Conservation (phyloP, 345 rosid genomes). For the Cardiospermum halicacabum region DNA sequence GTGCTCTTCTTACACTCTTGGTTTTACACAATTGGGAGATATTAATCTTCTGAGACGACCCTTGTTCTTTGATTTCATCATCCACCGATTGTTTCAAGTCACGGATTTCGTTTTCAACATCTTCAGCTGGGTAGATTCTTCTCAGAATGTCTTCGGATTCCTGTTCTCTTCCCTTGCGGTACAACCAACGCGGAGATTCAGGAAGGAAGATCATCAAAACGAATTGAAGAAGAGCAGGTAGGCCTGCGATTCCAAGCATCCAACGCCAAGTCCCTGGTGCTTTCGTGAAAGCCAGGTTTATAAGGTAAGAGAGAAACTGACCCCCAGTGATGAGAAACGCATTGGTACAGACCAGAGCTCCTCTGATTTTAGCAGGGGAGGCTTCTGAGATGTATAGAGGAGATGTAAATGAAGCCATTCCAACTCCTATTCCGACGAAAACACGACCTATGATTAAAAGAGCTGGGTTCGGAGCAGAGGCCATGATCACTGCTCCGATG, state of each 20-base stretch:
- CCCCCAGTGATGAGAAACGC: slow-evolving; percentile 86
- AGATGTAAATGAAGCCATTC: slow-evolving; percentile 93
- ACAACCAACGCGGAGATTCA: slow-evolving; percentile 92
- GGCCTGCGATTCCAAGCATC: slow-evolving; percentile 90
- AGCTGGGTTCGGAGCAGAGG: slow-evolving; percentile 56
- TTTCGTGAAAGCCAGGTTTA: slow-evolving; percentile 74
- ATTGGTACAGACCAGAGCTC: slow-evolving; percentile 85
- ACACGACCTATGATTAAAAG: slow-evolving; percentile 62
- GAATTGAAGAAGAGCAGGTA: slow-evolving; percentile 83
- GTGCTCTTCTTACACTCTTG: slow-evolving; percentile 71
- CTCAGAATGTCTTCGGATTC: slow-evolving; percentile 59
- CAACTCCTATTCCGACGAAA: slow-evolving; percentile 83
- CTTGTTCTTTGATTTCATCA: slow-evolving; percentile 47
- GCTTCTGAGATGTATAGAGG: slow-evolving; percentile 93
- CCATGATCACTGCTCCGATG: slow-evolving; percentile 75
- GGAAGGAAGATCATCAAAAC: slow-evolving; percentile 68
- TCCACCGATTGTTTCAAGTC: slow-evolving; percentile 68
- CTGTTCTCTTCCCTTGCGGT: slow-evolving; percentile 79
- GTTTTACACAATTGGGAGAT: slow-evolving; percentile 44
- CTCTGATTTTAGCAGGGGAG: slow-evolving; percentile 81
- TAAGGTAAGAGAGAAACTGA: slow-evolving; percentile 80
- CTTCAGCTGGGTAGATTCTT: slow-evolving; percentile 50
- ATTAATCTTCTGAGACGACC: slow-evolving; percentile 54
- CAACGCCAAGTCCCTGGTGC: slow-evolving; percentile 84
- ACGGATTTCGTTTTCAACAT: slow-evolving; percentile 58